Conservation (phyloP, 106 monocot species). For the Platanthera guangdongensis region DNA sequence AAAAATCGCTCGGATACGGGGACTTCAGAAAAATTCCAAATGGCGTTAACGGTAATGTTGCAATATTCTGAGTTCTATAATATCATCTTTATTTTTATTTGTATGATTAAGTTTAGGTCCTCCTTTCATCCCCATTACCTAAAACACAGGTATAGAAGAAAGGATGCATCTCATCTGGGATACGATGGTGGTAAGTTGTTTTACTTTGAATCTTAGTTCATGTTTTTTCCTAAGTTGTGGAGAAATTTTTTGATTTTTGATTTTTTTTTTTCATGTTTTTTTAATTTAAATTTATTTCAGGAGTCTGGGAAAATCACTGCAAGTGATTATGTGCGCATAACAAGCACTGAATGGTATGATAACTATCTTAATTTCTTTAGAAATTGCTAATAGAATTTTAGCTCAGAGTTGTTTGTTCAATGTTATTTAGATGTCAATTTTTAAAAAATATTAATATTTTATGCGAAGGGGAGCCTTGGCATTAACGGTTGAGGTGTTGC, state of each 20-base stretch:
- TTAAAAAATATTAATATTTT: no score
- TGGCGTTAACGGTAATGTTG: conserved; percentile 83
- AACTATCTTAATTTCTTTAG: not conserved
- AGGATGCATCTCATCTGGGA: conserved; percentile 98
- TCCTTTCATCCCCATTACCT: not conserved
- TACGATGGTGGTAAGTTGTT: conserved; percentile 83
- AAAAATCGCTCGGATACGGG: conserved; percentile 75
- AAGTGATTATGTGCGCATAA: conserved; percentile 85
- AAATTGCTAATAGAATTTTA: not conserved
- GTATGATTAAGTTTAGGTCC: not conserved
- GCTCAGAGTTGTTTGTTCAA: not conserved
- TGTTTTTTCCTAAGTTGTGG: not conserved
- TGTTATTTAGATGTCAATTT: no score
- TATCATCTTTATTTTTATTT: not conserved
- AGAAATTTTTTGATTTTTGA: not conserved
- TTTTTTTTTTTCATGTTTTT: not conserved
- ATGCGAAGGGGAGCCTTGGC: no score
- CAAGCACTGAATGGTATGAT: conserved; percentile 92
- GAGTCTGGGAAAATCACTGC: conserved; percentile 83
- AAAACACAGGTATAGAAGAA: conserved; percentile 77
- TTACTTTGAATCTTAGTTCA: not conserved
- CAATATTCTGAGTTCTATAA: not conserved
- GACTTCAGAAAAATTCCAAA: conserved; percentile 98
- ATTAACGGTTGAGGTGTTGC: no score
- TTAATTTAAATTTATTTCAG: conserved; percentile 29